Conservation (phyloP, 2,329 filamentous ascomycete species). For the Pseudonectria buxi region DNA sequence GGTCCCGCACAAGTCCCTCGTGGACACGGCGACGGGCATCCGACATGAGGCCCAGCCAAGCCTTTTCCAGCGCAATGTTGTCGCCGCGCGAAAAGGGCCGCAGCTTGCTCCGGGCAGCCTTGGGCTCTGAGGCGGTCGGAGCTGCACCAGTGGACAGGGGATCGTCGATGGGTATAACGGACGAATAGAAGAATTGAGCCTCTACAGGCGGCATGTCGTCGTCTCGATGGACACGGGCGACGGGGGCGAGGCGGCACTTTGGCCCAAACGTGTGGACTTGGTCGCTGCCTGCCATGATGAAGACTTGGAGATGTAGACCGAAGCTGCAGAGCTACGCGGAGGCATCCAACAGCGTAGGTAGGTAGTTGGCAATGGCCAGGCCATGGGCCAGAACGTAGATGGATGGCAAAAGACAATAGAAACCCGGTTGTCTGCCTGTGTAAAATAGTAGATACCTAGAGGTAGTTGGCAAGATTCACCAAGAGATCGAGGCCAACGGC, state of each 20-base stretch:
- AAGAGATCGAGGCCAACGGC: too few relatives aligned
- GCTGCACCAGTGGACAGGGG: conserved; percentile 63
- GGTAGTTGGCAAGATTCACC: too few relatives aligned
- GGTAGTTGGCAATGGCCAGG: too few relatives aligned
- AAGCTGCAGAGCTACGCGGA: too few relatives aligned
- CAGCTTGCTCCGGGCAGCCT: conserved; percentile 52
- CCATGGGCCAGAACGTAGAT: too few relatives aligned
- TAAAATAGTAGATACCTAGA: too few relatives aligned
- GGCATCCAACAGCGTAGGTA: too few relatives aligned
- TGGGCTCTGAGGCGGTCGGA: conserved; percentile 43
- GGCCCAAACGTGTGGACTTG: conserved; percentile 50
- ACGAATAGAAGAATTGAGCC: conserved; percentile 81
- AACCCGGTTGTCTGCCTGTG: too few relatives aligned
- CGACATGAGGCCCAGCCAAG: conserved; percentile 60
- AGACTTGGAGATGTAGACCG: neutral
- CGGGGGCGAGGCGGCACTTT: conserved; percentile 50
- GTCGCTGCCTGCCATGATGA: conserved; percentile 13
- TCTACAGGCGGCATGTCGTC: conserved; percentile 52
- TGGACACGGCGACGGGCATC: conserved; percentile 44
- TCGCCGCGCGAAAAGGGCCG: conserved; percentile 75
- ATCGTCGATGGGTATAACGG: conserved; percentile 77
- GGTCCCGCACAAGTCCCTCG: conserved; percentile 23
- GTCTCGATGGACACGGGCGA: conserved; percentile 31
- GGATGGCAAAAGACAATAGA: too few relatives aligned
- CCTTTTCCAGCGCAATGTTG: conserved; percentile 70